Evolutionary conservation across 805 yeast genomes (phyloP), one percentile per base, ranked within the genome.

Genomic region (Pichia pseudocactophila): DNA sequence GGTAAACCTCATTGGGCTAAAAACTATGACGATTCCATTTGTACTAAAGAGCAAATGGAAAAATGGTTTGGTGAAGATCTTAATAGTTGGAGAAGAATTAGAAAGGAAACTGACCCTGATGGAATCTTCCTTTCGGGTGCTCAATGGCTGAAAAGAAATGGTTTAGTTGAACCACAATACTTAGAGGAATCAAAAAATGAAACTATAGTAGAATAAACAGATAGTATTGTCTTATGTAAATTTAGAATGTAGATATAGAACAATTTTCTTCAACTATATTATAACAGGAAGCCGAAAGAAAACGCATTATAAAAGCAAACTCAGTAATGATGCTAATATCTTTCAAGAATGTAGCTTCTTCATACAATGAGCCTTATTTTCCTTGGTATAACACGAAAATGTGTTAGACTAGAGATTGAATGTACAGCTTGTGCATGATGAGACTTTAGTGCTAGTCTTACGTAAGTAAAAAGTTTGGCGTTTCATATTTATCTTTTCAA

Each of bases 1-100:
- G 98, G 98, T 35, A 84, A 80, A 59, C 98, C 98, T 2, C 98
- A 90, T 62, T 90, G 98, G 98, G 98, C 98, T 15, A 90, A 90
- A 69, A 89, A 88, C 62, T 90, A 87, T 61, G 82, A 80, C 48
- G 79, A 82, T 46, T 84, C 87, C 92, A 70, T 78, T 52, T 96
- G 96, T 1, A 78, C 87, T 57, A 76, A 78, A 27, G 70, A 73
- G 8, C 74, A 75, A 46, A 76, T 86, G 65, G 67, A 70, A 41
- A 76, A 76, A 50, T 85, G 95, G 95, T 85, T 79, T 57, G 95
- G 92, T 10, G 75, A 78, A 8, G 80, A 80, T 50, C 69, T 89
- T 49, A 58, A 52, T 11, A 57, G 65, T 34, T 90, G 75, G 70
- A 78, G 82, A 58, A 58, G 68, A 40, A 69, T 83, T 13, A 75